A percentile compares a stretch with the other conserved stretches of the same genome.
Conservation (phyloP, 257 asterid species). For the Solanum lignicaule region DNA sequence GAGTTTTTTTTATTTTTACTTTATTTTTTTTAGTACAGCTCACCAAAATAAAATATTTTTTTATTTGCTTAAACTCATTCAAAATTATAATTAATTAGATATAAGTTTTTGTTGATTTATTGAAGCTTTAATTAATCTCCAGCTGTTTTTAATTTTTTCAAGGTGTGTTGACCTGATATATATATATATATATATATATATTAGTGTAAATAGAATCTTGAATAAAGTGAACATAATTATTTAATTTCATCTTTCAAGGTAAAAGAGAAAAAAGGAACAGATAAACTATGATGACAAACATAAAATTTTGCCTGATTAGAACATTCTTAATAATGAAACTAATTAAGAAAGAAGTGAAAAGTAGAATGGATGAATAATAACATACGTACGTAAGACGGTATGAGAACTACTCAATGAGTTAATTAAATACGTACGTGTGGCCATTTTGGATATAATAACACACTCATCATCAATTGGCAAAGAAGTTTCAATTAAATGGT, state of each 20-base stretch:
- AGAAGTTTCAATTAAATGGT: background rate
- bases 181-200: too few relatives aligned
- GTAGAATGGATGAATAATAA: background rate
- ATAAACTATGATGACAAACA: background rate
- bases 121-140: background rate
- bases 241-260: background rate
- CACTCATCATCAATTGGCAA: background rate
- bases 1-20: background rate
- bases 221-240: background rate
- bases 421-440: background rate
- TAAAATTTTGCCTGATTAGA: background rate
- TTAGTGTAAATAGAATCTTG: background rate
- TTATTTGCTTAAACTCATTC: background rate
- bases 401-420: background rate
- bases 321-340: background rate
- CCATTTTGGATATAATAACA: background rate
- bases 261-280: background rate
- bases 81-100: background rate
- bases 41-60: background rate
- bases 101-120: background rate
- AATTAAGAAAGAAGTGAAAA: background rate
- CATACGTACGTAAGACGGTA: background rate
- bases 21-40: background rate
- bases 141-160: background rate
- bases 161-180: background rate